Evolutionary conservation across 345 rosid species (phyloP).

Genomic region (Syzygium jambos): DNA sequence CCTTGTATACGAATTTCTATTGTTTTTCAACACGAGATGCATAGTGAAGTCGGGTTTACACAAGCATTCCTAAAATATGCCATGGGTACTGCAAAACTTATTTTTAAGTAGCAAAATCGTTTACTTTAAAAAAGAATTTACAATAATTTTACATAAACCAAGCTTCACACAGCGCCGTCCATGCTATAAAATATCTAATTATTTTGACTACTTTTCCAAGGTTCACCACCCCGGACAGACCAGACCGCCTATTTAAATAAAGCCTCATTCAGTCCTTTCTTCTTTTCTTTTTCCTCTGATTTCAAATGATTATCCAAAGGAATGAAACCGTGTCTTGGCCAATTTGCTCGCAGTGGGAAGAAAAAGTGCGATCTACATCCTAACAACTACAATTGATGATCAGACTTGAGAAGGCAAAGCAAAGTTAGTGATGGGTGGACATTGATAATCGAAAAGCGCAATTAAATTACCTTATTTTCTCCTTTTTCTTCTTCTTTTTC

Average conservation of each 20-base stretch:
- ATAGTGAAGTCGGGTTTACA: neutral
- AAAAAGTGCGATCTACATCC: neutral
- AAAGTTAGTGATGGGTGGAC: neutral
- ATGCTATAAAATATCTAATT: neutral
- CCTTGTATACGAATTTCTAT: neutral
- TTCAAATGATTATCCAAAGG: neutral
- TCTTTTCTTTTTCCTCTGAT: neutral
- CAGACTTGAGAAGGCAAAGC: neutral
- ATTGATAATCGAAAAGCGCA: neutral
- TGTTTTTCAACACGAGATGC: neutral
- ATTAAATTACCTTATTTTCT: neutral
- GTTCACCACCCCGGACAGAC: neutral
- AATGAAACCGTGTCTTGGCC: neutral
- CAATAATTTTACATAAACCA: neutral
- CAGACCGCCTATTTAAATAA: neutral
- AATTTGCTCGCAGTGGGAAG: neutral
- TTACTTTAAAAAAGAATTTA: neutral
- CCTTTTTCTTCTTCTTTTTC: neutral
- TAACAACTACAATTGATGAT: neutral
- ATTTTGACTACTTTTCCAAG: neutral
- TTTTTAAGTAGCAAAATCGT: neutral
- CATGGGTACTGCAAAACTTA: neutral
- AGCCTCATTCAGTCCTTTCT: neutral
- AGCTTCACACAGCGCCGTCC: neutral
- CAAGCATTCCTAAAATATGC: neutral